Conservation (phyloP, 371 early-diverging fungal species). For the Syncephalastrum monosporum region DNA sequence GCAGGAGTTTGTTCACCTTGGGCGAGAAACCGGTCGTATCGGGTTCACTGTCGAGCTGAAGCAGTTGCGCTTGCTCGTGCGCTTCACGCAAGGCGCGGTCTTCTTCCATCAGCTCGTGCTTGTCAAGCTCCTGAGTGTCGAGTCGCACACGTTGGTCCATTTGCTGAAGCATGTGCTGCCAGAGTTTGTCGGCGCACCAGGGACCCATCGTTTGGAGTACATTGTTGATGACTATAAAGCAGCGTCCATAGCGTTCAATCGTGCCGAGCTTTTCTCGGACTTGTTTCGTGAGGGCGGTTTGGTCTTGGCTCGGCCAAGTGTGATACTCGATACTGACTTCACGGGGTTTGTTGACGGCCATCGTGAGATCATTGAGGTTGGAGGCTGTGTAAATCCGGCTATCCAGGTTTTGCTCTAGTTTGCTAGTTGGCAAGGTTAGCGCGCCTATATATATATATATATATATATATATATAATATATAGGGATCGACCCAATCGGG, state of each 20-base stretch:
- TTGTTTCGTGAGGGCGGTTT: constrained; percentile 38
- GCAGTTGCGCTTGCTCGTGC: constrained; percentile 12
- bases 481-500: neutral
- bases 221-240: constrained; percentile 32
- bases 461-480: too few species aligned
- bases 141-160: constrained; percentile 22
- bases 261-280: constrained; percentile 40
- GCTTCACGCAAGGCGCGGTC: constrained; percentile 30
- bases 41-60: constrained; percentile 31
- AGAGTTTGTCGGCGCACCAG: constrained; percentile 65
- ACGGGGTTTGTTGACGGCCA: constrained; percentile 41
- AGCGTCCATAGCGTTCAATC: constrained; percentile 33
- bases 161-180: constrained; percentile 40
- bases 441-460: neutral
- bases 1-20: constrained; percentile 60
- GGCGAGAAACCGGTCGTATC: constrained; percentile 47
- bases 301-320: constrained; percentile 21
- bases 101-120: constrained; percentile 25
- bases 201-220: constrained; percentile 58
- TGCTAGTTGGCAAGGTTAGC: constrained; percentile 24
- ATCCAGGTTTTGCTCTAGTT: constrained; percentile 70
- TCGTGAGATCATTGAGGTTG: constrained; percentile 28
- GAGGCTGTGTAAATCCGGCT: constrained; percentile 64
- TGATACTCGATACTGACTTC: constrained; percentile 56
- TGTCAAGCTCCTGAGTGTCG: constrained; percentile 17